Evolutionary conservation across 2,329 filamentous ascomycete genomes (phyloP).

Genomic region (Coniosporium tulheliwenetii): DNA sequence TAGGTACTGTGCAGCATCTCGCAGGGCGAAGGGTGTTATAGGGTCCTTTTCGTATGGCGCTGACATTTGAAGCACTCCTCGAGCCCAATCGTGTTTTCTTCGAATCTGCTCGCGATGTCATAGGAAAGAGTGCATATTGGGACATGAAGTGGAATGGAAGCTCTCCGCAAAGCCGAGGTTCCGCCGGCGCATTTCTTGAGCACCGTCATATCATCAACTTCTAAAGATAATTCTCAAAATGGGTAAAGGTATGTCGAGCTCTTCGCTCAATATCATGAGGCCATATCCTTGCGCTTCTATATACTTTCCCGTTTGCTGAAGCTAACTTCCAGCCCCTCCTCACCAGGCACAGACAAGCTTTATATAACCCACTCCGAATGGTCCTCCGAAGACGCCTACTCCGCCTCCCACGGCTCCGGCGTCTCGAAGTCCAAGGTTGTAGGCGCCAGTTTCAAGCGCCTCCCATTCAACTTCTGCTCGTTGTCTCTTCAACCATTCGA

Average conservation of each 20-base stretch:
- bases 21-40: too few species aligned
- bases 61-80: too few species aligned
- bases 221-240: background rate
- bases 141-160: too few species aligned
- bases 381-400: constrained; percentile 80
- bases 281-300: too few species aligned
- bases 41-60: too few species aligned
- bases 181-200: background rate
- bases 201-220: background rate
- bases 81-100: too few species aligned
- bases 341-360: constrained; percentile 22
- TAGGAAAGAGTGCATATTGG: too few species aligned
- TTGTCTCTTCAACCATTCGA: constrained; percentile 89
- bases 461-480: constrained; percentile 97
- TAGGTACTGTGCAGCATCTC: too few species aligned
- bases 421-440: constrained; percentile 37
- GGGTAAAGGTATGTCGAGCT: background rate
- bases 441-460: constrained; percentile 60
- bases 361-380: constrained; percentile 94
- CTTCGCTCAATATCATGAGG: background rate
- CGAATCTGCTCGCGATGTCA: too few species aligned
- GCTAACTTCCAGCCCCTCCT: background rate
- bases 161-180: too few species aligned
- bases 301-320: background rate
- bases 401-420: constrained; percentile 59